A percentile compares a stretch with the other conserved stretches of the same genome.
These are phyloP conservation scores for Dryadomyces quercus-mongolicae DNA, from an alignment of 2,329 filamentous ascomycete species.

Conservation along the genomic window DNA sequence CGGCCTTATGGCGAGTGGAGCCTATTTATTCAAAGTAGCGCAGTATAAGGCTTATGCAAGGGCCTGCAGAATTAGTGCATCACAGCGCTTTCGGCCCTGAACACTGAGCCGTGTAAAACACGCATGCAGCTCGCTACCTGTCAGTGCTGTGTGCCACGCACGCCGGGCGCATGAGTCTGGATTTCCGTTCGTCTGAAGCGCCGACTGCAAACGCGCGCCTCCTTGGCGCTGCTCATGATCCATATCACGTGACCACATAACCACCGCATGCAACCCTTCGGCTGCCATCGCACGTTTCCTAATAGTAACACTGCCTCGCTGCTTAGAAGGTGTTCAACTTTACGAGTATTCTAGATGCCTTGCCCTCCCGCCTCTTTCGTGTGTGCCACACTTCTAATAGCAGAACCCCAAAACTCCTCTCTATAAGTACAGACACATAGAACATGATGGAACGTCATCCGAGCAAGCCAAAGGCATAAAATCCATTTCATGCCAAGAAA, in stretches of 20 bases:
- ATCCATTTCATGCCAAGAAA: neutral
- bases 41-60: neutral
- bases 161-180: too few species aligned
- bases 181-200: too few species aligned
- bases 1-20: too few species aligned
- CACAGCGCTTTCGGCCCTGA: neutral
- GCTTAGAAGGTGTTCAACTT: neutral
- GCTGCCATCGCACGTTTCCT: neutral
- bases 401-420: conserved; percentile 9
- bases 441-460: neutral
- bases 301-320: neutral
- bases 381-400: conserved; percentile 1
- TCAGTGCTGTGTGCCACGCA: neutral
- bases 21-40: neutral
- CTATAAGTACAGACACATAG: conserved; percentile 7
- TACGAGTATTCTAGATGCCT: neutral
- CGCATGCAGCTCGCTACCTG: neutral
- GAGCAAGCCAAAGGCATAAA: neutral
- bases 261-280: neutral
- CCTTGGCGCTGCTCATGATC: too few species aligned
- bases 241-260: neutral
- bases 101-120: neutral
- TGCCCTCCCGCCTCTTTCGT: neutral
- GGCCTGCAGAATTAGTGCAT: neutral
- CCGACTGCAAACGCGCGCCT: too few species aligned